Conservation (phyloP, 164 flowering plant genomes). For the Taxillus chinensis region DNA sequence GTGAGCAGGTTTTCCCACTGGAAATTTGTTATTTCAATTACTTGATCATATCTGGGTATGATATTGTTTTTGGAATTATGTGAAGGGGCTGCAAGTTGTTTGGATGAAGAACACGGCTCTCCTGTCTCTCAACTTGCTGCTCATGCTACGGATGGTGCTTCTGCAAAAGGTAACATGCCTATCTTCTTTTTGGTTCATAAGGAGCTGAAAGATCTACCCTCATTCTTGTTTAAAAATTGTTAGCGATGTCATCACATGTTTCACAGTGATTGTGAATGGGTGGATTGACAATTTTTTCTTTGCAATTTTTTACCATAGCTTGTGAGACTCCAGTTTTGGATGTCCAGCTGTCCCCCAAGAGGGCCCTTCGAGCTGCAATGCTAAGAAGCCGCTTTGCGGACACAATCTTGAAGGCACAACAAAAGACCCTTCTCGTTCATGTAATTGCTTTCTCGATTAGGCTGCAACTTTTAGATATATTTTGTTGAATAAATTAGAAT, state of each 20-base stretch:
- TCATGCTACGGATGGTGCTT: slow-evolving; percentile 17
- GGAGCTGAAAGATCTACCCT: too few species aligned
- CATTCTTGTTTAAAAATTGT: too few species aligned
- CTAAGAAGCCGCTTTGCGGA: slow-evolving; percentile 78
- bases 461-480: not conserved
- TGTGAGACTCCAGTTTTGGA: slow-evolving; percentile 20
- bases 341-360: slow-evolving; percentile 52
- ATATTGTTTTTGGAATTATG: slow-evolving; percentile 8
- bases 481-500: not conserved
- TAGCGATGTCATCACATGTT: not conserved
- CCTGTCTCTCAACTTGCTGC: slow-evolving; percentile 15
- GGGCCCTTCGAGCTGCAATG: slow-evolving; percentile 79
- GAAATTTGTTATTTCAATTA: not conserved
- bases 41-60: slow-evolving; percentile 5
- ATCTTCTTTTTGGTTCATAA: not conserved
- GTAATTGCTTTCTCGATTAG: slow-evolving; percentile 22
- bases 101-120: slow-evolving; percentile 30
- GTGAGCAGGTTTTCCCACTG: slow-evolving; percentile 23
- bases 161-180: slow-evolving; percentile 34
- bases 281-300: not conserved
- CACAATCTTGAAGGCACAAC: slow-evolving; percentile 69
- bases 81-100: slow-evolving; percentile 31
- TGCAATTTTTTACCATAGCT: slow-evolving; percentile 11
- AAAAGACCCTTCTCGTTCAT: slow-evolving; percentile 46
- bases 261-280: not conserved